Percentiles rank a stretch among this genome's conserved stretches.
phyloP scores from a whole-genome alignment of 2,329 filamentous ascomycete species.

The Elsinoe ampelina region DNA sequence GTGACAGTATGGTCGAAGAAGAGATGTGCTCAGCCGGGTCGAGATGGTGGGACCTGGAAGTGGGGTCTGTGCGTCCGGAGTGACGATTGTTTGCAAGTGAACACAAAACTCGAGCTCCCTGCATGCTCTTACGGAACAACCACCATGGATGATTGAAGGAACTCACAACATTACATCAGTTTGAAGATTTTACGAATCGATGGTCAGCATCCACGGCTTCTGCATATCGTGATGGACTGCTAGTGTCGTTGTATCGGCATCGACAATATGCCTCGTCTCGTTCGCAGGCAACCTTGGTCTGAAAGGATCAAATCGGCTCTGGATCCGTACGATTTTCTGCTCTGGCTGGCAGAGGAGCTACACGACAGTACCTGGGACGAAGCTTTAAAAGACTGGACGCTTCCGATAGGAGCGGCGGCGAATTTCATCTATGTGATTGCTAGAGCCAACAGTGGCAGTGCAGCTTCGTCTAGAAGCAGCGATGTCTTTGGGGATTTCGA shows the following conservation, averaged over 20 bases:
- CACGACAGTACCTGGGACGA: constrained; percentile 89
- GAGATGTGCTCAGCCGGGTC: constrained; percentile 1
- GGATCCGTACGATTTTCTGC: constrained; percentile 79
- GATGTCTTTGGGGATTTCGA: constrained; percentile 75
- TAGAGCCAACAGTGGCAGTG: constrained; percentile 42
- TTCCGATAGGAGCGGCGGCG: constrained; percentile 62
- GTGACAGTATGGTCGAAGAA: background rate
- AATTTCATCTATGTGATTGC: constrained; percentile 78
- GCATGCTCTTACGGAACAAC: background rate
- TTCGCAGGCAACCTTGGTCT: constrained; percentile 67
- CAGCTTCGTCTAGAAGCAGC: constrained; percentile 42
- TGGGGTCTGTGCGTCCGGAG: constrained; percentile 1
- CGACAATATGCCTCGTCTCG: constrained; percentile 59
- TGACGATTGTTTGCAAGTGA: constrained; percentile 14
- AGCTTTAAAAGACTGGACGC: constrained; percentile 59
- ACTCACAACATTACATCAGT: too few relatives aligned
- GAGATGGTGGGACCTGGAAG: constrained; percentile 3
- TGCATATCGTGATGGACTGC: background rate
- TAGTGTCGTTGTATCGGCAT: background rate
- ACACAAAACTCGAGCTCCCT: constrained; percentile 5
- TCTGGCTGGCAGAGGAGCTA: constrained; percentile 88
- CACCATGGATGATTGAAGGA: too few relatives aligned
- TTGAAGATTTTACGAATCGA: too few relatives aligned
- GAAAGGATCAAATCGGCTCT: constrained; percentile 74
- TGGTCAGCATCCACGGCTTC: too few relatives aligned